phyloP scores from a whole-genome alignment of 2,329 filamentous ascomycete species.

The Botrytis deweyae region DNA sequence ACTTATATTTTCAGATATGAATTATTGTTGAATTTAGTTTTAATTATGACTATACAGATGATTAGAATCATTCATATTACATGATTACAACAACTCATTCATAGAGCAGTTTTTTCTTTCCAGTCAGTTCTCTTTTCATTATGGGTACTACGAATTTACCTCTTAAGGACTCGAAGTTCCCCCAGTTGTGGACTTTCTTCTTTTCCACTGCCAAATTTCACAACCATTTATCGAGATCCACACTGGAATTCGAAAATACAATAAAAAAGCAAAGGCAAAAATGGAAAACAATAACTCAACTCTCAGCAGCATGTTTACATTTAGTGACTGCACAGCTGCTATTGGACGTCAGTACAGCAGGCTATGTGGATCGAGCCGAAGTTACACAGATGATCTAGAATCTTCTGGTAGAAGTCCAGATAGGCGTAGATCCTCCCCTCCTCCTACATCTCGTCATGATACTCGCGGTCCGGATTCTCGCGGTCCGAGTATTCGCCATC shows the following conservation, averaged over 20 bases:
- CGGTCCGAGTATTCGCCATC: background rate
- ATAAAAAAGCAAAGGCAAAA: background rate
- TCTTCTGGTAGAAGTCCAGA: background rate
- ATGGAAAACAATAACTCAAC: background rate
- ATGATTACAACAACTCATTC: background rate
- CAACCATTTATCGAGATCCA: background rate
- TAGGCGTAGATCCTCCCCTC: no score
- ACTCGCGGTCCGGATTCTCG: background rate
- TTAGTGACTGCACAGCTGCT: background rate
- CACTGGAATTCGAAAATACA: no score
- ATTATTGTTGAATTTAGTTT: rapidly evolving
- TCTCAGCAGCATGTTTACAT: background rate
- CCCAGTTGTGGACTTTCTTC: background rate
- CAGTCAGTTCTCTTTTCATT: background rate
- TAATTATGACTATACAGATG: rapidly evolving
- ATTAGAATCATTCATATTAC: rapidly evolving
- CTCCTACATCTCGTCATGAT: background rate
- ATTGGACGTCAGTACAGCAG: background rate
- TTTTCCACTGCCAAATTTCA: background rate
- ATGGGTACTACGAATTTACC: no score
- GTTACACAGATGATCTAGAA: background rate
- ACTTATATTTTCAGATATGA: background rate
- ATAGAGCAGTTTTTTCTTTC: background rate
- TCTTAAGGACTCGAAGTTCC: background rate
- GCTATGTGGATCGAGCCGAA: background rate